phyloP scores from a whole-genome alignment of 495 filamentous ascomycete species.

The Elasticomyces elasticus region DNA sequence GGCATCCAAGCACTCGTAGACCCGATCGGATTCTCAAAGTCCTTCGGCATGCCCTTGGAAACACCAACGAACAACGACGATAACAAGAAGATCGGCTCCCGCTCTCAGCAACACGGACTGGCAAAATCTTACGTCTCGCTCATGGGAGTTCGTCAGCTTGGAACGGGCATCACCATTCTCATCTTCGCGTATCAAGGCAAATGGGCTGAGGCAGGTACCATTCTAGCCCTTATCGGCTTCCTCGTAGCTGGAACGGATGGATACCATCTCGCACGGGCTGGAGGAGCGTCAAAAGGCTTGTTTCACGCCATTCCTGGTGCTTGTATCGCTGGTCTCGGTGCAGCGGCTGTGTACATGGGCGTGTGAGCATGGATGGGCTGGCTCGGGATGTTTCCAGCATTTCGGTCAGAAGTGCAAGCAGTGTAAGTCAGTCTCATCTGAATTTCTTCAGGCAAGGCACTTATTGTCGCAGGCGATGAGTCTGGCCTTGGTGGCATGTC shows the following conservation, averaged over 20 bases:
- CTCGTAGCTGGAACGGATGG: background rate
- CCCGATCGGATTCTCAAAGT: background rate
- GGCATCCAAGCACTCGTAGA: background rate
- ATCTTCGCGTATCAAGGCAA: background rate
- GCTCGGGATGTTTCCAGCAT: no score
- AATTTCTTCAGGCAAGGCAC: no score
- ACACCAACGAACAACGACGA: background rate
- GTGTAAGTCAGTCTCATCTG: no score
- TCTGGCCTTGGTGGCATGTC: no score
- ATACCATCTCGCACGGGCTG: background rate
- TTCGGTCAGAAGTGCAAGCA: background rate
- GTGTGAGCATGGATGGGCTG: background rate
- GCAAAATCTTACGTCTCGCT: background rate
- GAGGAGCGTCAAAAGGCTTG: background rate
- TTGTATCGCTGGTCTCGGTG: background rate
- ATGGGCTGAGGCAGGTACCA: background rate
- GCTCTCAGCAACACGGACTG: background rate
- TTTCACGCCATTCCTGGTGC: background rate
- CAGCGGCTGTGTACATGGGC: background rate
- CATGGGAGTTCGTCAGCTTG: background rate
- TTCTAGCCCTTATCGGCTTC: background rate
- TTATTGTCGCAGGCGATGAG: no score
- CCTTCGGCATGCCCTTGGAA: background rate
- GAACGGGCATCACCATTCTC: background rate
- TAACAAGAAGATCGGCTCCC: background rate